Base-by-base conservation (phyloP, 2,329 filamentous ascomycete genomes). In the Trichoderma sp. region DNA sequence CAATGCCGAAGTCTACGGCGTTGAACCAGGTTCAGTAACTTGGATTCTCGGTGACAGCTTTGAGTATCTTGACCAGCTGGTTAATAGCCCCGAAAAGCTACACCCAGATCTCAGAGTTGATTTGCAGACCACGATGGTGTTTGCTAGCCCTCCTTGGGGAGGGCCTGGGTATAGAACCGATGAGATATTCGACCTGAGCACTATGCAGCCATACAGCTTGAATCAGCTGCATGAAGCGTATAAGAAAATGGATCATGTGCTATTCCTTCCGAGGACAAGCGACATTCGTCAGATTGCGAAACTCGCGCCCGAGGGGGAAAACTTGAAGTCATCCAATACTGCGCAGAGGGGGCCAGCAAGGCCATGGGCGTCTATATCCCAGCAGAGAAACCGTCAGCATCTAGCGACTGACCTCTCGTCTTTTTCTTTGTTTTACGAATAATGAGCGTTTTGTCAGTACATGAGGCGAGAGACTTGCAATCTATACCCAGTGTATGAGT, bases 11-110 rank as follows among this genome's bases (percentile, higher is more conserved):
- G 86, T 98, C 63, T 97, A 98, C 82, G 95, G 93, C 4, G 93
- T 98, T 0, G 86, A 87, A 3, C 89, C 92, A 66, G 91, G 82
- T 12, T 75, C 91, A 81, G 96, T 99, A 80, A 93, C 91, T 73
- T 99, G 95, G 93, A 89, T 98, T 50, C 88, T 93, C 73, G 95
- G 93, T 4, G 95, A 98, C 84, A 97, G 93, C 82, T 97, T 99
- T 81, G 89, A 94, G 45, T 91, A 92, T 65, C 84, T 97, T 29
- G 84, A 87, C n/a, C 81, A 83, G 33, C 80, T 88, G 7, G 78
- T 83, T 60, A 81, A 84, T 67, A 78, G 79, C 6, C 81, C 86
- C 2, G 80, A 82, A 60, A 77, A 79, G n/a, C 79, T 87, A 4
- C 82, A 85, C 9, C 80, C 83, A 6, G 80, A 83, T 11, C 77